Percentiles rank a stretch among this genome's conserved stretches.
Conservation (phyloP, 345 rosid species). For the Eucalyptus sideroxylon region DNA sequence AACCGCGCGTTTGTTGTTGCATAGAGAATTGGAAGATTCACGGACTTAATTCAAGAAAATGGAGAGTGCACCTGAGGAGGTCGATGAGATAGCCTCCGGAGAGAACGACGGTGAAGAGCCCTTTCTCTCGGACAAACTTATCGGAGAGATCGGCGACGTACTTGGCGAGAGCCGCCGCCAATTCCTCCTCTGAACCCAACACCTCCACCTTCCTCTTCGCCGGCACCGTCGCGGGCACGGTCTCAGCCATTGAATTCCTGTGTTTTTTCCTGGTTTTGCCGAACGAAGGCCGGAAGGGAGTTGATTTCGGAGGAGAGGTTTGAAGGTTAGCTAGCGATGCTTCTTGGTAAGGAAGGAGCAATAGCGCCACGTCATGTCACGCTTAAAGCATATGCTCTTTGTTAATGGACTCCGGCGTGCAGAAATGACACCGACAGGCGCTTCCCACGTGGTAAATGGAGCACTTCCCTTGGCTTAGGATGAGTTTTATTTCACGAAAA, state of each 20-base stretch:
- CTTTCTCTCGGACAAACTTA: conserved; percentile 45
- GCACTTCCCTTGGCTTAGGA: too few species aligned
- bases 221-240: not conserved
- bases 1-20: not conserved
- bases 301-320: not conserved
- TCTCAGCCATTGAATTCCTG: not conserved
- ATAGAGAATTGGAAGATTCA: not conserved
- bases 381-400: not conserved
- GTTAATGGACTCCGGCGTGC: not conserved
- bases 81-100: conserved; percentile 75
- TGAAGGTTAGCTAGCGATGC: not conserved
- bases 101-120: conserved; percentile 60
- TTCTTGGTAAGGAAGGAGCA: not conserved
- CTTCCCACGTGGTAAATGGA: not conserved
- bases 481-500: too few species aligned
- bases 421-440: not conserved
- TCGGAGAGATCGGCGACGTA: conserved; percentile 52
- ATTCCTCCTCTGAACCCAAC: conserved; percentile 39
- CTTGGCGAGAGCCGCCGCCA: conserved; percentile 47
- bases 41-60: not conserved
- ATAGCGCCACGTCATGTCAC: not conserved
- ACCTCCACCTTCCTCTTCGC: conserved; percentile 33
- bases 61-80: conserved; percentile 36
- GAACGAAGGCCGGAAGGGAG: not conserved
- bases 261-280: not conserved